These are phyloP conservation scores for Collybia nuda DNA, from an alignment of 768 basidiomycete genomes.

Conservation along the genomic window DNA sequence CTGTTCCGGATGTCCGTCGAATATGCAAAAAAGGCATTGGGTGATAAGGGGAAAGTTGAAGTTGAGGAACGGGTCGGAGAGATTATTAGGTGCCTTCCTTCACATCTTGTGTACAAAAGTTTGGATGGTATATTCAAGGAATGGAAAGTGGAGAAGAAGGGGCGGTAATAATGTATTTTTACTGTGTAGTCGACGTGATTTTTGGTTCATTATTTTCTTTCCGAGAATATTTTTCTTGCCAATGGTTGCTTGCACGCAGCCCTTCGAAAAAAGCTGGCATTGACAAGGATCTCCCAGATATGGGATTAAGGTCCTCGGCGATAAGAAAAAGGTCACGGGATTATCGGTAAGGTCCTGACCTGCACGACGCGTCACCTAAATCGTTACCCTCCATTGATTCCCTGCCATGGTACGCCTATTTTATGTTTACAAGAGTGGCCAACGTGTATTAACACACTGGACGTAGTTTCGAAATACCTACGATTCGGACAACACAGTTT, in stretches of 20 bases:
- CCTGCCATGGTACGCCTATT: conserved; percentile 32
- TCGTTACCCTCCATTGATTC: conserved; percentile 9
- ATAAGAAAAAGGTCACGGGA: conserved; percentile 8
- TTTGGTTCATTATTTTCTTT: not conserved
- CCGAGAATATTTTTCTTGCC: not conserved
- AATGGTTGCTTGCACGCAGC: too few species aligned
- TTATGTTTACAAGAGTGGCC: not conserved
- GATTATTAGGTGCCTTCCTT: conserved; percentile 87
- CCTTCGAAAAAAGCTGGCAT: too few species aligned
- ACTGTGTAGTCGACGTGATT: conserved; percentile 4
- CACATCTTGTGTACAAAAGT: conserved; percentile 85
- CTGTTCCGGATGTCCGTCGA: conserved; percentile 85
- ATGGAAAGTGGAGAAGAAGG: conserved; percentile 84
- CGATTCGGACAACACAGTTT: conserved; percentile 98
- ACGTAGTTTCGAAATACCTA: conserved; percentile 90
- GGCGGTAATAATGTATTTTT: conserved; percentile 37
- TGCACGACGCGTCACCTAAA: conserved; percentile 26
- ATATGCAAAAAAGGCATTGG: conserved; percentile 71
- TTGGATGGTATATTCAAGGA: conserved; percentile 95
- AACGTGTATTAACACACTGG: conserved; percentile 21
- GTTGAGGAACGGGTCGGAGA: conserved; percentile 81
- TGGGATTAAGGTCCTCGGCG: not conserved
- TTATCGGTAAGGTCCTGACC: conserved; percentile 14
- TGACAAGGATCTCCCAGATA: too few species aligned
- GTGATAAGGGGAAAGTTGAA: conserved; percentile 66